Evolutionary conservation across 805 yeast species (phyloP).

Genomic region (Metschnikowia aberdeeniae): DNA sequence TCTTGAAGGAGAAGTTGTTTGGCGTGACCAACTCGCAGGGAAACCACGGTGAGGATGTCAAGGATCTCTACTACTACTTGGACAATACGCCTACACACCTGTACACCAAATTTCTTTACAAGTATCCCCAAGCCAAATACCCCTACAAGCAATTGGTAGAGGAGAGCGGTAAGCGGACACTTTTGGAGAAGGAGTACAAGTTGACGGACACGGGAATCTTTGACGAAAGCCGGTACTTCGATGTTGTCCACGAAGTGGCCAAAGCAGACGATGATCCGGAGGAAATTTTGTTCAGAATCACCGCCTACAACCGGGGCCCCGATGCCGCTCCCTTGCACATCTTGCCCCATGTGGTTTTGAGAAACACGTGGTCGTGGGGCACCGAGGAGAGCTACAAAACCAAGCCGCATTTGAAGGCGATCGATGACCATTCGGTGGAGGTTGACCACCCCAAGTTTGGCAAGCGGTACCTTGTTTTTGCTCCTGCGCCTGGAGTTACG

Average conservation of each 20-base stretch:
- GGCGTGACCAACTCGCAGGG: slow-evolving; percentile 93
- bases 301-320: slow-evolving; percentile 81
- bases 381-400: slow-evolving; percentile 41
- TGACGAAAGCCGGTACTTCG: slow-evolving; percentile 75
- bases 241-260: slow-evolving; percentile 85
- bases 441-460: slow-evolving; percentile 71
- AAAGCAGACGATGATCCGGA: slow-evolving; percentile 78
- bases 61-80: slow-evolving; percentile 76
- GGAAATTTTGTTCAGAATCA: slow-evolving; percentile 74
- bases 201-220: slow-evolving; percentile 75
- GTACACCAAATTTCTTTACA: slow-evolving; percentile 85
- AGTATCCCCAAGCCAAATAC: slow-evolving; percentile 82
- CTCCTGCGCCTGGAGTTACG: slow-evolving; percentile 77
- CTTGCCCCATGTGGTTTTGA: slow-evolving; percentile 75
- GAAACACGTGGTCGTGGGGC: slow-evolving; percentile 96
- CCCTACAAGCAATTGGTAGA: slow-evolving; percentile 75
- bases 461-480: slow-evolving; percentile 56
- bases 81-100: slow-evolving; percentile 94
- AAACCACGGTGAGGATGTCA: slow-evolving; percentile 94
- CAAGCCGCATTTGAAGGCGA: slow-evolving; percentile 48
- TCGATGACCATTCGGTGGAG: slow-evolving; percentile 46
- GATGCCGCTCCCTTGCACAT: slow-evolving; percentile 87
- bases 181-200: slow-evolving; percentile 74
- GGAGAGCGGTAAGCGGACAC: slow-evolving; percentile 61
- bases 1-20: slow-evolving; percentile 79